Conservation (phyloP, 495 filamentous ascomycete genomes). For the Pseudoneurospora amorphoporcata region DNA sequence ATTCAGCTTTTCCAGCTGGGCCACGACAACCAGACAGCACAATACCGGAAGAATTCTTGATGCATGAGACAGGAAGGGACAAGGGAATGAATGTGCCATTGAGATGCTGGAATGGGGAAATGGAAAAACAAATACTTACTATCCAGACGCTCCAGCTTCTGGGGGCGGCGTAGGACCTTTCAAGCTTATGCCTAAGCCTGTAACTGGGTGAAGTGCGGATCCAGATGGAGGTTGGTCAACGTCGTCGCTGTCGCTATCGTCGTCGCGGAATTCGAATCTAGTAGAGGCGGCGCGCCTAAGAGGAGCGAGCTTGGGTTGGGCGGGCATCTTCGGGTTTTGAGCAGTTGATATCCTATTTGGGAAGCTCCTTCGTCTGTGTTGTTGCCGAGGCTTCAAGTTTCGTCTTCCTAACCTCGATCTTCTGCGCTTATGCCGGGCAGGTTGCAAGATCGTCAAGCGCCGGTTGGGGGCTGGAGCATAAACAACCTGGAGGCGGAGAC, state of each 20-base stretch:
- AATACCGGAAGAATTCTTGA: background rate
- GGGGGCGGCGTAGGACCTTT: background rate
- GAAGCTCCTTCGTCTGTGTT: background rate
- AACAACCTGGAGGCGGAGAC: background rate
- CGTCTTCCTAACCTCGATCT: background rate
- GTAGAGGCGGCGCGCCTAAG: background rate
- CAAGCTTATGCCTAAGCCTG: background rate
- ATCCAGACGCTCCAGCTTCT: background rate
- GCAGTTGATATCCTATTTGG: background rate
- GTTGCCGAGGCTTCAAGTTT: background rate
- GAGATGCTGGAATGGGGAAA: background rate
- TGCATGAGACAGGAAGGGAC: background rate
- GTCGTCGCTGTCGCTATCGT: background rate
- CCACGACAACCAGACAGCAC: background rate
- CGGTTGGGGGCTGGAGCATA: background rate
- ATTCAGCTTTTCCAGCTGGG: background rate
- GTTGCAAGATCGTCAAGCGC: background rate
- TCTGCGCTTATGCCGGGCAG: background rate
- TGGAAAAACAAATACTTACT: background rate
- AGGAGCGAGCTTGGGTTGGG: background rate
- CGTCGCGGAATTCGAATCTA: background rate
- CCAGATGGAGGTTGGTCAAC: background rate
- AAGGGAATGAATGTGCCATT: background rate
- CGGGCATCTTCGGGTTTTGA: background rate
- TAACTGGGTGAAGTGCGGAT: background rate